Evolutionary conservation across 1,139 yeast genomes (phyloP), one percentile per base, ranked within the genome.

Genomic region (Geotrichum citri-aurantii): DNA sequence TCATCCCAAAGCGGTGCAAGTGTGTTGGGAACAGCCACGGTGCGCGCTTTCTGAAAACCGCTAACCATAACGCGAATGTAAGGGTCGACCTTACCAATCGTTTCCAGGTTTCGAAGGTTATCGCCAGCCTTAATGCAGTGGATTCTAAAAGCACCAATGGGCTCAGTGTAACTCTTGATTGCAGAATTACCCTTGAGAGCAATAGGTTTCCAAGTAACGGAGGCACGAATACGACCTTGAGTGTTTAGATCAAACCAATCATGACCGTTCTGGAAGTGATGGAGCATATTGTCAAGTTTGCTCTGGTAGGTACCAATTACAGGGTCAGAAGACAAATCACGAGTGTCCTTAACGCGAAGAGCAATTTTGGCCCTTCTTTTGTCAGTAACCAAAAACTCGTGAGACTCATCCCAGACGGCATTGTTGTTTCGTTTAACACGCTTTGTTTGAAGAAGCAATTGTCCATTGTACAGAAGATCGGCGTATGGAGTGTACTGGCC

Each of bases 41-140:
- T 93, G 72, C 98, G 82, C 37, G 85, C 88, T 69, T 84, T 83
- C 65, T 83, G 84, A 68, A 83, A 79, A 57, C 93, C 93, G 69
- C 90, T 91, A 51, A 90, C 80, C 69, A 90, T 75, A 14, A 92
- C 77, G 68, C 96, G 84, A 19, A 85, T 83, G 70, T 93, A 93
- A 49, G 99, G 99, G 73, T 93, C 98, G 69, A 91, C 84, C 68
- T 85, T 88, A 61, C 98, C 98, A 61, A 93, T 80, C 59, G 83
- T 85, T 71, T 92, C 97, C 73, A 91, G 79, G 73, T 93, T 93
- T 62, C 88, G 82, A 68, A 93, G 80, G 26, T 54, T 31, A 8
- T 60, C 62, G 62, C 84, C 86, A 50, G 95, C 97, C 63, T 80
- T 81, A 65, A 82, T 82, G 62, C 93, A 73, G 65, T 84, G 81